phyloP scores from a whole-genome alignment of 768 basidiomycete genomes.

The Cytidiella melzeri region DNA sequence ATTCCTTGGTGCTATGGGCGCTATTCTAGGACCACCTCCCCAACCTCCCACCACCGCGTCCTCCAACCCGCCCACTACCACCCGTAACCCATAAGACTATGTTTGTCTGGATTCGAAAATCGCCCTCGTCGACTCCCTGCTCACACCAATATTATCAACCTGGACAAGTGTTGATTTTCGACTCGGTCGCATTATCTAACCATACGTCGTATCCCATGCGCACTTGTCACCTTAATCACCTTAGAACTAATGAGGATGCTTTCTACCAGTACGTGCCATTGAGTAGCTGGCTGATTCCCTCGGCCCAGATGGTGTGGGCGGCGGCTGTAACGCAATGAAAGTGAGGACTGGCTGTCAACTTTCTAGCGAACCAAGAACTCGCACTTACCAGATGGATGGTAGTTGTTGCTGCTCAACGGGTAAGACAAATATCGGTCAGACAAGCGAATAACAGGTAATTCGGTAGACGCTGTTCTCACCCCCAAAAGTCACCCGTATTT shows the following conservation, averaged over 20 bases:
- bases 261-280: constrained; percentile 20
- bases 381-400: constrained; percentile 42
- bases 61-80: neutral
- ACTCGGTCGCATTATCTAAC: neutral
- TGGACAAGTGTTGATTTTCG: neutral
- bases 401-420: constrained; percentile 47
- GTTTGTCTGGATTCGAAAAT: neutral
- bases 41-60: neutral
- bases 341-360: constrained; percentile 11
- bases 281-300: constrained; percentile 17
- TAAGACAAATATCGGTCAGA: too few relatives aligned
- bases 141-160: neutral
- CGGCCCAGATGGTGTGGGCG: constrained; percentile 22
- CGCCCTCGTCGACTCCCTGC: too few relatives aligned
- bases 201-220: neutral
- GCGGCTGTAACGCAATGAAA: constrained; percentile 12
- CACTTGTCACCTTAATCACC: neutral
- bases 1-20: constrained; percentile 25
- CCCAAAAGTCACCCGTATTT: constrained; percentile 45
- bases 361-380: too few relatives aligned
- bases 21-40: constrained; percentile 7
- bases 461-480: constrained; percentile 28
- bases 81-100: neutral
- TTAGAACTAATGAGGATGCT: neutral
- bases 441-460: too few relatives aligned